Percentiles rank a stretch among this genome's conserved stretches.
These are phyloP conservation scores for Camptophora hylomeconis DNA, from an alignment of 2,329 filamentous ascomycete genomes.

Conservation along the genomic window DNA sequence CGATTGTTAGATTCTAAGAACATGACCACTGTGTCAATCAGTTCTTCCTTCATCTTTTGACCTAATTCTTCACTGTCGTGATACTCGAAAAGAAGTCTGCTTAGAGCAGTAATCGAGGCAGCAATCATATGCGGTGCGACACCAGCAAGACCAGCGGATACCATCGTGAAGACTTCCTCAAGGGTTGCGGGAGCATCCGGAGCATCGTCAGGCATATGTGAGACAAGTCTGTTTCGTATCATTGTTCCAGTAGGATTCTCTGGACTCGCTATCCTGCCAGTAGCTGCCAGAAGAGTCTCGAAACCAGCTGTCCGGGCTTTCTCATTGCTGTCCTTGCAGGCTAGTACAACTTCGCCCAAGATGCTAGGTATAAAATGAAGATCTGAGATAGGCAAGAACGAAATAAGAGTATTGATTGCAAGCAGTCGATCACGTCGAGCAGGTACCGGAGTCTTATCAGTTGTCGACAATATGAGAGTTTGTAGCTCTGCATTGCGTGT, in stretches of 20 bases:
- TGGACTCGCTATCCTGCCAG: conserved; percentile 64
- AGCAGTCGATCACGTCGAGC: conserved; percentile 75
- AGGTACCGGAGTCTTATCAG: conserved; percentile 75
- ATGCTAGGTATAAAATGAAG: conserved; percentile 89
- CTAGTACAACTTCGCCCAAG: conserved; percentile 86
- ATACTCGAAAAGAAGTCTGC: conserved; percentile 88
- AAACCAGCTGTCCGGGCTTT: conserved; percentile 82
- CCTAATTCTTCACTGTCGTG: conserved; percentile 56
- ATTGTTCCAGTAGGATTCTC: conserved; percentile 46
- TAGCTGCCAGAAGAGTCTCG: conserved; percentile 78
- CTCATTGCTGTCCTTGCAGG: conserved; percentile 96
- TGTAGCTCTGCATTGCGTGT: conserved; percentile 71
- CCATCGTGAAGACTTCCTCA: conserved; percentile 97
- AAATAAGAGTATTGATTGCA: conserved; percentile 68
- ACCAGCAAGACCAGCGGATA: conserved; percentile 85
- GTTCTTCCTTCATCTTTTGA: conserved; percentile 58
- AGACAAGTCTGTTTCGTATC: conserved; percentile 76
- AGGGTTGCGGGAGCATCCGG: conserved; percentile 66
- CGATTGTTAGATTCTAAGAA: conserved; percentile 94
- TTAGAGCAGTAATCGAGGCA: conserved; percentile 88
- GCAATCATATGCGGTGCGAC: conserved; percentile 95
- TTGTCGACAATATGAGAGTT: conserved; percentile 61
- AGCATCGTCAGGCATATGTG: conserved; percentile 73
- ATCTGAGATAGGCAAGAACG: conserved; percentile 61
- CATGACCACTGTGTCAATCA: conserved; percentile 89